These are phyloP conservation scores for Conoideocrella luteorostrata DNA, from an alignment of 2,329 filamentous ascomycete genomes.

Conservation along the genomic window DNA sequence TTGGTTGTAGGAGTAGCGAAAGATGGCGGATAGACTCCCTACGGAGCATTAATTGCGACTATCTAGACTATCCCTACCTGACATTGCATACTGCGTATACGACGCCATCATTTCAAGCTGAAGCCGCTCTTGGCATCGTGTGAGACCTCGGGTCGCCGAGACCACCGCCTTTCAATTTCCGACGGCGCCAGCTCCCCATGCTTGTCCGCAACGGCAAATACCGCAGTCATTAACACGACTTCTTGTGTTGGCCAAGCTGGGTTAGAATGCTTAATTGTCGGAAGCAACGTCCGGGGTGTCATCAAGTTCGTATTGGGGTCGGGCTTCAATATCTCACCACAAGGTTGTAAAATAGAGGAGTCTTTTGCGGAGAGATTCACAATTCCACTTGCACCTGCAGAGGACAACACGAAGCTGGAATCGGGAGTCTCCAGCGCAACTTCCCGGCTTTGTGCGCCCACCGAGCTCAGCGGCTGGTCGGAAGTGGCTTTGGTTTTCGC, in stretches of 20 bases:
- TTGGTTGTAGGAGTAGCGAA: too few species aligned
- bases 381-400: conserved; percentile 12
- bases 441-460: not conserved
- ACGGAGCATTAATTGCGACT: too few species aligned
- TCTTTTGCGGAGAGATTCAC: conserved; percentile 2
- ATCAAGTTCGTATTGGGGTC: conserved; percentile 22
- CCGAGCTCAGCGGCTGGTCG: not conserved
- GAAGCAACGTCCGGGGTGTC: conserved; percentile 16
- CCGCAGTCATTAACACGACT: not conserved
- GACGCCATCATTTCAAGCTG: not conserved
- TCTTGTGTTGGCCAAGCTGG: not conserved
- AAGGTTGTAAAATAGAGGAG: not conserved
- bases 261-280: conserved; percentile 7
- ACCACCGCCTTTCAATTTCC: not conserved
- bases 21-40: too few species aligned
- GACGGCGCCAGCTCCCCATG: not conserved
- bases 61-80: too few species aligned
- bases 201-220: not conserved
- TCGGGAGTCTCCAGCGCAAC: conserved; percentile 4
- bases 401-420: conserved; percentile 8
- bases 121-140: not conserved
- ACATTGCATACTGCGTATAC: too few species aligned
- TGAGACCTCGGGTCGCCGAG: not conserved
- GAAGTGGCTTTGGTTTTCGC: not conserved
- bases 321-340: conserved; percentile 13